Evolutionary conservation across 768 basidiomycete species (phyloP), one percentile per base, ranked within the genome.

Genomic region (Xerocomellus chrysenteron): DNA sequence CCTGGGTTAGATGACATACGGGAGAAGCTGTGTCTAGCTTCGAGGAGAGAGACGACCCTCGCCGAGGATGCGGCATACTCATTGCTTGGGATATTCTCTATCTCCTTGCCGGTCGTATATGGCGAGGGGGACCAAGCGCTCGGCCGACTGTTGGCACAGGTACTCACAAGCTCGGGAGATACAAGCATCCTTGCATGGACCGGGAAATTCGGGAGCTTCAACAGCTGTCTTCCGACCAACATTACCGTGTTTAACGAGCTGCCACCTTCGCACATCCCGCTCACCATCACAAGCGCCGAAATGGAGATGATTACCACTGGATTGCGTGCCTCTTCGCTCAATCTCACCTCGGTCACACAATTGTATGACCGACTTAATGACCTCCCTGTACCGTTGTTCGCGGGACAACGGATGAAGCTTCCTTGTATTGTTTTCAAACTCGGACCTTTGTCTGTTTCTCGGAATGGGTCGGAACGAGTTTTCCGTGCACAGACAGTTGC

Each of bases 401-500:
- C 21, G 12, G 52, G 52, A 12, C 14, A 30, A 26, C 43, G 46
- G n/a, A 19, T 62, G 47, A 55, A 21, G 24, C 51, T 62, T 32
- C 58, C 61, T 1, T 60, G 58, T 21, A 24, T 56, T 30, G n/a
- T 3, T 6, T 62, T 60, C 41, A 47, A 55, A 33, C 50, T 60
- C 0, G 50, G 50, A 3, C n/a, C n/a, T 3, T 3, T 43, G 7
- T 42, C 35, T 2, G 11, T 14, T 11, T 35, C 39, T 12, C 44
- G 7, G 2, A 13, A 11, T 24, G 2, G 26, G 7, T 21, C 13
- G 5, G 4, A 4, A 8, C 3, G n/a, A 5, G 13, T 53, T 14
- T 53, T 53, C 24, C 51, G 39, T 26, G 33, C 43, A 17, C 39
- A n/a, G 51, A 53, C 43, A 3, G 35, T 14, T 14, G 14, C 14